Base-by-base conservation (phyloP, 139 green algal species). In the Asterochloris sp. region DNA sequence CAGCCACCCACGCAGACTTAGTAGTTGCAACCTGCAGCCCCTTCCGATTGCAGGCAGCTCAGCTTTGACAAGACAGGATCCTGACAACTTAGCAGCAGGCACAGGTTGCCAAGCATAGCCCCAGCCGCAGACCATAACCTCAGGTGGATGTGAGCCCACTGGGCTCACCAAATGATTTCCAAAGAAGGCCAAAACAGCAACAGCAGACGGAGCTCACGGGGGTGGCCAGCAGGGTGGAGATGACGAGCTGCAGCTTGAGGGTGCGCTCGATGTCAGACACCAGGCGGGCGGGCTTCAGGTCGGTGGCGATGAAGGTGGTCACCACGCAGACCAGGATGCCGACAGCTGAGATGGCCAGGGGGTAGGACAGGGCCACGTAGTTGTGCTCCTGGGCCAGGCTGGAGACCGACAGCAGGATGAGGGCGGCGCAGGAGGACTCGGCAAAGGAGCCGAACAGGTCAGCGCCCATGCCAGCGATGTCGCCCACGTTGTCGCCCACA, bases 381-480 rank as follows among this genome's bases (percentile, higher is more conserved):
- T 92, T 83, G 82, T 95, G 91, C 76, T 81, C 24, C 28, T 69
- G 66, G 81, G 92, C 94, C 75, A 97, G 88, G 63, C 89, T 87
- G 60, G 93, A 94, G 6, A 95, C 86, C 15, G 93, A 94, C 54
- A 93, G 93, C 10, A 98, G 90, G 23, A 98, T 95, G 29, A 99
- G 93, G 0, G 96, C 96, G 26, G 96, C 96, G 87, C 96, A 99
- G 38, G 96, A 98, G 76, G 94, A 92, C 91, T 99, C 96, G 61
- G 94, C 96, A 80, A 99, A 98, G 15, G 94, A 98, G 74, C 96
- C 96, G 76, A 99, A 99, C 79, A 99, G 92, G 81, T 99, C 96
- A 69, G 96, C 94, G 69, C 96, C 96, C 96, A 99, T 99, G 83
- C 96, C 96, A 71, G 96, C 96, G 84, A 99, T 98, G 88, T 99